phyloP scores from a whole-genome alignment of 257 asterid genomes.

The Mitragyna speciosa region DNA sequence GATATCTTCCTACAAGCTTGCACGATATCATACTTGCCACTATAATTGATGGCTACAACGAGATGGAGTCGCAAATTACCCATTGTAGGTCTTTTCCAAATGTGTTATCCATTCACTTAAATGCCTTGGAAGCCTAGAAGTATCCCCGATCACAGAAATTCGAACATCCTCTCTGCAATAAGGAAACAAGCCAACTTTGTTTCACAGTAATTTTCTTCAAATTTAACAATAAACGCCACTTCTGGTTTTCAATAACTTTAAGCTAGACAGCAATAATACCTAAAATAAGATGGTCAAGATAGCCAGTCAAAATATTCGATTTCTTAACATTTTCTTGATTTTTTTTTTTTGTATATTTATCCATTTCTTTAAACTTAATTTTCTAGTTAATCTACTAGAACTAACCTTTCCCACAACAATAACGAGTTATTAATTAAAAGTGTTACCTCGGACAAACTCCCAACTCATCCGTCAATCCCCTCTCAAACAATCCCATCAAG shows the following conservation, averaged over 20 bases:
- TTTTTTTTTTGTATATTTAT: too few species aligned
- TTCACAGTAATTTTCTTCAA: neutral
- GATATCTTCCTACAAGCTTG: conserved; percentile 51
- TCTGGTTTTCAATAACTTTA: neutral
- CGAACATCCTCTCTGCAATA: conserved; percentile 44
- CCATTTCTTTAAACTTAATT: too few species aligned
- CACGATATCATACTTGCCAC: conserved; percentile 49
- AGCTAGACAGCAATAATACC: too few species aligned
- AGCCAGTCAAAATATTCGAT: too few species aligned
- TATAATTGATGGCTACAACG: conserved; percentile 52
- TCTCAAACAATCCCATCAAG: conserved; percentile 36
- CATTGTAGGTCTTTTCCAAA: conserved; percentile 31
- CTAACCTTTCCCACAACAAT: too few species aligned
- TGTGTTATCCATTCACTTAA: conserved; percentile 31
- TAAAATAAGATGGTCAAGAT: too few species aligned
- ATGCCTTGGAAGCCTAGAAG: conserved; percentile 43
- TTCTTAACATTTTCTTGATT: too few species aligned
- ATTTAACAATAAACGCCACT: neutral
- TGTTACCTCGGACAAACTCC: neutral
- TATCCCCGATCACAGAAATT: conserved; percentile 57
- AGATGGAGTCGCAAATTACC: conserved; percentile 51
- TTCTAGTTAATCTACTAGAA: too few species aligned
- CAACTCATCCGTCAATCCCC: conserved; percentile 22
- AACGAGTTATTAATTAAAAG: neutral
- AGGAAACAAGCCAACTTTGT: conserved; percentile 3